Percentiles rank a stretch among this genome's conserved stretches.
These are phyloP conservation scores for Mallotus nudiflorus DNA, from an alignment of 345 rosid species.

Conservation along the genomic window DNA sequence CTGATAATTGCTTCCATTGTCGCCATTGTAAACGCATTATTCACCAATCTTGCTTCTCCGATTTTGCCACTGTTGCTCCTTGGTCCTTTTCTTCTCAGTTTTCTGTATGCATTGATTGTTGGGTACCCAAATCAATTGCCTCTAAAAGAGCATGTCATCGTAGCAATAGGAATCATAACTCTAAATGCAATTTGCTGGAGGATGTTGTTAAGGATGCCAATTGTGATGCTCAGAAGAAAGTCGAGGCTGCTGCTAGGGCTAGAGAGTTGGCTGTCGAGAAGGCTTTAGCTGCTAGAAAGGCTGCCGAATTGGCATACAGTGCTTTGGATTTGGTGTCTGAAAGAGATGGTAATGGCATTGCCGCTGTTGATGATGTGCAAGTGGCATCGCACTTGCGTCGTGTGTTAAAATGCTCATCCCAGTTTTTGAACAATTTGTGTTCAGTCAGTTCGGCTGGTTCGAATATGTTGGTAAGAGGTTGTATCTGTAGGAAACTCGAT, in stretches of 20 bases:
- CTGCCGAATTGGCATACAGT: constrained; percentile 18
- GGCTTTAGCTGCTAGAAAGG: constrained; percentile 21
- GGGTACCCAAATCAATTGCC: constrained; percentile 50
- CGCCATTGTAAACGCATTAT: constrained; percentile 36
- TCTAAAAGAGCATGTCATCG: constrained; percentile 8
- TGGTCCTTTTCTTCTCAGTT: constrained; percentile 46
- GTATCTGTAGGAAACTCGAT: constrained; percentile 11
- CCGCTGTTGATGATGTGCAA: constrained; percentile 26
- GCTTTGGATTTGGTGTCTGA: constrained; percentile 18
- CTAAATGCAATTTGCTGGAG: constrained; percentile 14
- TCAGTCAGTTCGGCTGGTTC: constrained; percentile 9
- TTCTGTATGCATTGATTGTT: constrained; percentile 56
- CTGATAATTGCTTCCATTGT: constrained; percentile 34
- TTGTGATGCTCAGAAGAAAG: constrained; percentile 22
- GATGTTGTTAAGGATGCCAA: constrained; percentile 27
- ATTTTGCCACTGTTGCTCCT: constrained; percentile 29
- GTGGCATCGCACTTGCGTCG: constrained; percentile 40
- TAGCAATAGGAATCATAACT: constrained; percentile 9
- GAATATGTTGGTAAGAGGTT: background rate
- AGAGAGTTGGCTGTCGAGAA: constrained; percentile 30
- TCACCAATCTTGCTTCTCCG: constrained; percentile 41
- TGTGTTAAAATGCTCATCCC: constrained; percentile 34
- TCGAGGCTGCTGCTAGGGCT: constrained; percentile 30
- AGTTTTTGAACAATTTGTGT: constrained; percentile 32
- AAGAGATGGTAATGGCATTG: background rate